phyloP scores from a whole-genome alignment of 2,329 filamentous ascomycete species.

The Fusarium dimerum region DNA sequence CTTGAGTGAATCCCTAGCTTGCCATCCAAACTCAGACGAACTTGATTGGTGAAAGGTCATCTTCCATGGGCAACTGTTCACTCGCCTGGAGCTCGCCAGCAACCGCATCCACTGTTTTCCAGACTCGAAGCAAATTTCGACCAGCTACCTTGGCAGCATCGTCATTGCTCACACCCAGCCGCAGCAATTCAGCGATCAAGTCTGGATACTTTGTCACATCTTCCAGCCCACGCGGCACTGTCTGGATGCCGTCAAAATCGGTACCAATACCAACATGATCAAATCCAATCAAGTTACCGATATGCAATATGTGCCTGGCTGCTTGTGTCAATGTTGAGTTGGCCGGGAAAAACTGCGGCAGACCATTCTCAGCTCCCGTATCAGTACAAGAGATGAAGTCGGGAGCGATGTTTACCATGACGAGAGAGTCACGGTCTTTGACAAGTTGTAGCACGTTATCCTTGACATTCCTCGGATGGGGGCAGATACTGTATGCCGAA shows the following conservation, averaged over 20 bases:
- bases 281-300: conserved; percentile 81
- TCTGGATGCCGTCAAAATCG: conserved; percentile 80
- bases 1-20: no score
- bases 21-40: conserved; percentile 11
- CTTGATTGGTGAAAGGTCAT: conserved; percentile 39
- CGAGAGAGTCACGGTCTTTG: conserved; percentile 69
- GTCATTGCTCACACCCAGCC: conserved; percentile 70
- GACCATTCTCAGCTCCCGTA: conserved; percentile 57
- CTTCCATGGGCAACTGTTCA: conserved; percentile 55
- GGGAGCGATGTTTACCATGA: conserved; percentile 90
- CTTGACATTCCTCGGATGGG: conserved; percentile 87
- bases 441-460: conserved; percentile 80
- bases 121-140: conserved; percentile 80
- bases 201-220: conserved; percentile 84
- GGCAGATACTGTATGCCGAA: conserved; percentile 77
- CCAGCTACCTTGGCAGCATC: conserved; percentile 78
- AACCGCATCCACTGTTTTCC: conserved; percentile 75
- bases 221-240: conserved; percentile 72
- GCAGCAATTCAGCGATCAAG: conserved; percentile 73
- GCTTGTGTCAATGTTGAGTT: conserved; percentile 78
- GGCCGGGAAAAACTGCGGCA: conserved; percentile 67
- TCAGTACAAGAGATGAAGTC: conserved; percentile 78
- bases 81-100: conserved; percentile 64
- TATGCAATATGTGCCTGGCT: conserved; percentile 77
- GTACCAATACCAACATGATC: conserved; percentile 86